Base-by-base conservation (phyloP, 768 basidiomycete species). In the Phanerochaete sordida region DNA sequence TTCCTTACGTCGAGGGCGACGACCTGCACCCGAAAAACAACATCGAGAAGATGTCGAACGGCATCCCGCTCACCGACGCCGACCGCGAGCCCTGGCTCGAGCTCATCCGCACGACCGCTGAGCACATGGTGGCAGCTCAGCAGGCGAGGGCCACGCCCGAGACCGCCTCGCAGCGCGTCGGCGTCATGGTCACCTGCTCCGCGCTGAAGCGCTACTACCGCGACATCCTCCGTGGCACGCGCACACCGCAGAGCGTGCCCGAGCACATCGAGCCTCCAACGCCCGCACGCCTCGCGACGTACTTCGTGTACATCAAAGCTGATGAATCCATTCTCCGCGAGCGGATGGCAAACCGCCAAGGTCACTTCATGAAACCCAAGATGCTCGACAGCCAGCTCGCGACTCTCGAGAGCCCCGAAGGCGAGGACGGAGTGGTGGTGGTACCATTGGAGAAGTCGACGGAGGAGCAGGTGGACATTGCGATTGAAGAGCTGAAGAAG, bases 1-100 rank as follows among this genome's bases (percentile, higher is more conserved):
- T 93, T 61, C 87, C 93, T 1, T 96, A 90, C 75, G 76, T 93
- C 60, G 95, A 98, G 68, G 95, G 90, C 28, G 95, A 97, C 70
- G 86, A 90, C 62, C 79, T 97, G 28, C 95, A 98, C 69, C 90
- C 95, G 0, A 68, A 77, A 24, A 72, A 81, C 13, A 96, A 96
- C 72, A 82, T 96, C 44, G 86, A 83, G 28, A 98, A 98, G 81
- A 97, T 98, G 95, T 74, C 84, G 4, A 69, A 75, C 1, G 93
- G 93, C 0, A 73, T 77, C 24, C 88, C 94, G 4, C 76, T 98
- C 64, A 86, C 79, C 2, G 95, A 97, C 68, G 81, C 75, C 2
- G 95, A 97, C 70, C 86, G 94, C 21, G 78, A 82, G 64, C 93
- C 95, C 0, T 98, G 96, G 95, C 80, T 98, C 3, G 80, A 80